Conservation (phyloP, 2,329 filamentous ascomycete species). For the Neoarthrinium moseri region DNA sequence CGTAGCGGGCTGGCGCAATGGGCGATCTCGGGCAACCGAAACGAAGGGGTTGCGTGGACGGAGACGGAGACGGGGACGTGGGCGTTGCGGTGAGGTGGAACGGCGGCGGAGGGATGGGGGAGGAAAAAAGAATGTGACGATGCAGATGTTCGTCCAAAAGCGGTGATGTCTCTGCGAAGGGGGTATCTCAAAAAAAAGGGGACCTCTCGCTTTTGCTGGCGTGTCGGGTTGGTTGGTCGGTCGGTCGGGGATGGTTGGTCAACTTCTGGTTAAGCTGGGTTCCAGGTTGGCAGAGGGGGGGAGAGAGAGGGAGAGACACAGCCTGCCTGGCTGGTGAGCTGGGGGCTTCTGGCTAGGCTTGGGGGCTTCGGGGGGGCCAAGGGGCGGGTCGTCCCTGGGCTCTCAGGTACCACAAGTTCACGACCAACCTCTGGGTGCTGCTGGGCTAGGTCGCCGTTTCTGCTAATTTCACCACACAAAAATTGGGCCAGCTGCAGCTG, state of each 20-base stretch:
- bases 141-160: constrained; percentile 9
- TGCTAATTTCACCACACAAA: constrained; percentile 7
- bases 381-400: too few species aligned
- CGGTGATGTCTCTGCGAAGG: constrained; percentile 9
- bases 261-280: not conserved
- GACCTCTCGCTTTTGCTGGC: constrained; percentile 3
- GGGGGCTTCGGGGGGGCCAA: too few species aligned
- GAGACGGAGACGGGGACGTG: not conserved
- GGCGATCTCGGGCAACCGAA: not conserved
- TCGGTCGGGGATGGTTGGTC: constrained; percentile 7
- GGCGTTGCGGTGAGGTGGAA: not conserved
- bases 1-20: not conserved
- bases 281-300: not conserved
- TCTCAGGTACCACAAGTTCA: too few species aligned
- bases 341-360: too few species aligned
- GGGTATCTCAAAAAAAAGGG: constrained; percentile 14
- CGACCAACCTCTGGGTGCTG: too few species aligned
- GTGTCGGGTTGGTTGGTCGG: not conserved
- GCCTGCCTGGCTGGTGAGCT: not conserved
- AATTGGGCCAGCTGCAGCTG: constrained; percentile 8
- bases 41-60: not conserved
- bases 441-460: constrained; percentile 5
- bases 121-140: constrained; percentile 2
- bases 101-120: not conserved
- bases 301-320: not conserved